Evolutionary conservation across 2,329 filamentous ascomycete genomes (phyloP), one percentile per base, ranked within the genome.

Genomic region (Phyllosticta citribraziliensis): DNA sequence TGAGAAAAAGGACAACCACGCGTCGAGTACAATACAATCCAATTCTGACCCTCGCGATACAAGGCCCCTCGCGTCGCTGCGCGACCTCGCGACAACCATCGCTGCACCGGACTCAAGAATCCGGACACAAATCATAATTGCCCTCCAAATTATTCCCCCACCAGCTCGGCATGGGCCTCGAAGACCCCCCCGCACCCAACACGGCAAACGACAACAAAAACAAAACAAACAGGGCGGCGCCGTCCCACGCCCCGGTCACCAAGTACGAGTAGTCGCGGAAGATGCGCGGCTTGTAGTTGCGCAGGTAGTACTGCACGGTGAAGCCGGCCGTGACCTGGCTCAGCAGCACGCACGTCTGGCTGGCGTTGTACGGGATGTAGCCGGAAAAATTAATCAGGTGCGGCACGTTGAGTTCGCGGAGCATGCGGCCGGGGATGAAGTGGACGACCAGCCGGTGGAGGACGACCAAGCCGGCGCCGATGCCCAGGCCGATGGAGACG

Each of bases 151-250:
- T 47, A 8, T 47, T 47, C 17, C 40, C 40, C 40, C 40, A 47
- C 40, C 40, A 47, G 14, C 2, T 8, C 14, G 40, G 3, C 40
- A 47, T 47, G 2, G 40, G 40, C 6, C 17, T n/a, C 0, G 40
- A 47, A 12, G 40, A n/a, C 1, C 40, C 40, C 2, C 40, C 40
- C 0, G 40, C 40, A 62, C 81, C 81, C 59, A 83, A 82, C 0
- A 83, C 81, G 1, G 81, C 80, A 69, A 83, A 83, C 0, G 80
- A 82, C 12, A 83, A 70, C 51, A 83, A 78, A 58, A 83, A 83
- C 2, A 83, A 70, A 0, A 75, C 77, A 1, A 72, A 69, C 3
- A 82, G 72, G 62, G 74, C 76, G 8, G 76, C 81, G 10, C 81
- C 81, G 62, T 83, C 81, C 17, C 79, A 79, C 0, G 80, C 80